phyloP scores from a whole-genome alignment of 495 filamentous ascomycete genomes.

The Cladorrhinum samala region DNA sequence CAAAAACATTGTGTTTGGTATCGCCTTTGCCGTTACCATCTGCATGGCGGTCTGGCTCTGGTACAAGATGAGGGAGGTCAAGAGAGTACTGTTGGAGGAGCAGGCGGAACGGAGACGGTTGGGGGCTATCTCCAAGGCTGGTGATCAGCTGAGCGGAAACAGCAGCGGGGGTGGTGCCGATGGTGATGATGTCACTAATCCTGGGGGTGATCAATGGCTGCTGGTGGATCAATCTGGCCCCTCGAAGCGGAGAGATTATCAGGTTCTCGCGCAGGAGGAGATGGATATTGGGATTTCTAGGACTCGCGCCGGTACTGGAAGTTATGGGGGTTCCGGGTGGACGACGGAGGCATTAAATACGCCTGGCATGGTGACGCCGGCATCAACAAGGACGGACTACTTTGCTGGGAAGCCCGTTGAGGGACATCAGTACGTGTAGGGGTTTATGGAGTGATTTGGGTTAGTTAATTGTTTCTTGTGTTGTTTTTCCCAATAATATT shows the following conservation, averaged over 20 bases:
- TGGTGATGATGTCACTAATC: background rate
- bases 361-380: background rate
- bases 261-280: constrained; percentile 5
- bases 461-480: too few relatives aligned
- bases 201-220: background rate
- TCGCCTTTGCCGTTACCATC: constrained; percentile 21
- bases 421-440: background rate
- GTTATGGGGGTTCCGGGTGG: background rate
- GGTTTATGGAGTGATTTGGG: too few relatives aligned
- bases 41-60: constrained; percentile 22
- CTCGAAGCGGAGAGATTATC: background rate
- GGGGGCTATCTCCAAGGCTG: background rate
- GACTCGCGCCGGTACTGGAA: background rate
- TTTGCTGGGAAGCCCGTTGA: background rate
- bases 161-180: background rate
- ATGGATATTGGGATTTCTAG: background rate
- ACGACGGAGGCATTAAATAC: background rate
- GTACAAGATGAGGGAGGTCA: constrained; percentile 24
- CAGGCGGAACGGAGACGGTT: constrained; percentile 15
- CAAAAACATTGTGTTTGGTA: constrained; percentile 24
- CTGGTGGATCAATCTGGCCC: background rate
- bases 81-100: constrained; percentile 24
- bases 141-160: background rate
- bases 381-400: background rate
- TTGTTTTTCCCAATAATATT: too few relatives aligned